phyloP scores from a whole-genome alignment of 2,329 filamentous ascomycete species.

The Stagonosporopsis chrysanthemi region DNA sequence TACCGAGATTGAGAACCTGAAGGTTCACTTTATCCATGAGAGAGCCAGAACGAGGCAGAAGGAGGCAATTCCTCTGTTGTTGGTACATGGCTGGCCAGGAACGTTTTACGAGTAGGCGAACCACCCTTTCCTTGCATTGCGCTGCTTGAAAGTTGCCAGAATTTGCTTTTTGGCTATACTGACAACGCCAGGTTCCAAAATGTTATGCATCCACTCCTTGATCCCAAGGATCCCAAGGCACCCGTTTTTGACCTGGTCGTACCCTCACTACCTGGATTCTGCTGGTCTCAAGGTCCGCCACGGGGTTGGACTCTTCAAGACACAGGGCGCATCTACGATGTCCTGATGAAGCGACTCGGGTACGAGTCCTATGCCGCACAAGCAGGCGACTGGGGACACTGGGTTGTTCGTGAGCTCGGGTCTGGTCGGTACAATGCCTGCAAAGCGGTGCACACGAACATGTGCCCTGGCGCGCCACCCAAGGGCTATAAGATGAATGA shows the following conservation, averaged over 20 bases:
- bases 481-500: constrained; percentile 38
- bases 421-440: constrained; percentile 46
- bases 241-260: constrained; percentile 64
- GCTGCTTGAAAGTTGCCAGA: neutral
- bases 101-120: constrained; percentile 52
- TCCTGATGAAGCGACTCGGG: constrained; percentile 46
- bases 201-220: constrained; percentile 47
- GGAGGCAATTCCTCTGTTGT: constrained; percentile 51
- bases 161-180: neutral
- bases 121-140: neutral
- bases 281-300: constrained; percentile 29
- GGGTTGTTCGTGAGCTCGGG: constrained; percentile 51
- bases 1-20: constrained; percentile 46
- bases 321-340: constrained; percentile 51
- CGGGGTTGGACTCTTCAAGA: constrained; percentile 51
- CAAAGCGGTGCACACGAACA: constrained; percentile 53
- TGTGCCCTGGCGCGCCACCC: constrained; percentile 50
- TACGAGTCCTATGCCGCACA: constrained; percentile 52
- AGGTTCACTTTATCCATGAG: constrained; percentile 53
- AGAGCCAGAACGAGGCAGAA: constrained; percentile 37
- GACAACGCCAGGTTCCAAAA: constrained; percentile 33
- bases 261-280: constrained; percentile 60
- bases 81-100: constrained; percentile 57
- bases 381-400: constrained; percentile 54
- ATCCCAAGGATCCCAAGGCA: constrained; percentile 34